Conservation (phyloP, 768 basidiomycete genomes). For the Terana coerulea region DNA sequence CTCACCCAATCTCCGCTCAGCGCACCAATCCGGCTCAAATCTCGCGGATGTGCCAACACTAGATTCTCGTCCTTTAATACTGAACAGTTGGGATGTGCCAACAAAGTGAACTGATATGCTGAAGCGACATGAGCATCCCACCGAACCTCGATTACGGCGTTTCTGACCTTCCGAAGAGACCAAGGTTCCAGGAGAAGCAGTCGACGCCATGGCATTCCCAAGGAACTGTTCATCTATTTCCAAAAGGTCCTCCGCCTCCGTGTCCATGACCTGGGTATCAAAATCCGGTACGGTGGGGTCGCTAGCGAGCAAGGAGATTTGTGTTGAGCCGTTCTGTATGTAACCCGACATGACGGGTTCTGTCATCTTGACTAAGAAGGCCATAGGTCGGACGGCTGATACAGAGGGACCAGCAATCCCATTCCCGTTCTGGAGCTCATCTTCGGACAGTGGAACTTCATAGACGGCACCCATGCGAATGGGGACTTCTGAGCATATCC, state of each 20-base stretch:
- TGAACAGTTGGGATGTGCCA: conserved; percentile 32
- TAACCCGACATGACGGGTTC: background rate
- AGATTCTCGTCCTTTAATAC: conserved; percentile 46
- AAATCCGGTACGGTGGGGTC: background rate
- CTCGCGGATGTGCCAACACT: conserved; percentile 58
- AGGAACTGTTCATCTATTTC: conserved; percentile 13
- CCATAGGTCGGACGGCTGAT: no score
- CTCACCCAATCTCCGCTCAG: conserved; percentile 79
- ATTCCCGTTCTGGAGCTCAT: background rate
- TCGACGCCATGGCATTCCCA: background rate
- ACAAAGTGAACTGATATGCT: background rate
- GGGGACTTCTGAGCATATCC: background rate
- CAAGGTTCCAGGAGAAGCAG: background rate
- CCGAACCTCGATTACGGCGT: background rate
- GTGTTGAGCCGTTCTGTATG: background rate
- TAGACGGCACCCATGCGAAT: background rate
- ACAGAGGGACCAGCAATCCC: no score
- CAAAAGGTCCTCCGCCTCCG: background rate
- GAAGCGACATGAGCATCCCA: conserved; percentile 15
- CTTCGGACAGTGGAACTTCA: background rate
- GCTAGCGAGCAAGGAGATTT: background rate
- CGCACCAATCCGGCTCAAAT: conserved; percentile 61
- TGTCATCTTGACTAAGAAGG: conserved; percentile 2
- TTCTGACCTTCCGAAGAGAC: background rate
- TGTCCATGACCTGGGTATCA: background rate